phyloP scores from a whole-genome alignment of 2,329 filamentous ascomycete species.

The Lachnellula subtilissima region DNA sequence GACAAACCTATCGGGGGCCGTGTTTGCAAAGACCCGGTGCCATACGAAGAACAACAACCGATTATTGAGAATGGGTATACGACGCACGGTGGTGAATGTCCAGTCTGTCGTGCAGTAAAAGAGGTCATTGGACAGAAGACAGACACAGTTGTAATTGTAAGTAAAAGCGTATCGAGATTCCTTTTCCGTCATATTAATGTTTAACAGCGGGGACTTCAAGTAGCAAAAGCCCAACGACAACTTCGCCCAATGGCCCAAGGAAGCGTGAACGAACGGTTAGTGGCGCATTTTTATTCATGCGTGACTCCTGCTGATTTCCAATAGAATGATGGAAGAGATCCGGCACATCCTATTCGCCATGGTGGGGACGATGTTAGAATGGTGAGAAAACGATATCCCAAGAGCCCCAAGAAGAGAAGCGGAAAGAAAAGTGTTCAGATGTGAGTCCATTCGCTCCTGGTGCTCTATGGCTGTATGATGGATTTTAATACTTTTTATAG shows the following conservation, averaged over 20 bases:
- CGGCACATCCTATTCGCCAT: background rate
- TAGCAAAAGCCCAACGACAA: no score
- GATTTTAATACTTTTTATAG: no score
- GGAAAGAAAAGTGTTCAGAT: no score
- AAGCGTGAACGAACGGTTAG: no score
- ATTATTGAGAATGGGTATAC: background rate
- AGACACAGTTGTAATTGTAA: background rate
- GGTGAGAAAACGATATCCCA: background rate
- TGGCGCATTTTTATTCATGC: no score
- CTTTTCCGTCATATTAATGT: background rate
- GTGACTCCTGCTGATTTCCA: no score
- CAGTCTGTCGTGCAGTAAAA: background rate
- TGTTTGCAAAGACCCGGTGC: background rate
- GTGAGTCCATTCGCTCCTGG: no score
- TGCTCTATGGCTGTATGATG: no score
- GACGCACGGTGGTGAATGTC: background rate
- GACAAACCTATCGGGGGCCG: no score
- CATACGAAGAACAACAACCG: background rate
- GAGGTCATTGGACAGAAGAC: background rate
- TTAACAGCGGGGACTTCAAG: no score
- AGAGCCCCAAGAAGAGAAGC: background rate
- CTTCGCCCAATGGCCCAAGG: no score
- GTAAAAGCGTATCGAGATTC: background rate
- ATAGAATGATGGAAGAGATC: background rate
- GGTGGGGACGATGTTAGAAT: background rate